These are phyloP conservation scores for Borovskyia barvae DNA, from an alignment of 208 protist species.

Conservation along the genomic window DNA sequence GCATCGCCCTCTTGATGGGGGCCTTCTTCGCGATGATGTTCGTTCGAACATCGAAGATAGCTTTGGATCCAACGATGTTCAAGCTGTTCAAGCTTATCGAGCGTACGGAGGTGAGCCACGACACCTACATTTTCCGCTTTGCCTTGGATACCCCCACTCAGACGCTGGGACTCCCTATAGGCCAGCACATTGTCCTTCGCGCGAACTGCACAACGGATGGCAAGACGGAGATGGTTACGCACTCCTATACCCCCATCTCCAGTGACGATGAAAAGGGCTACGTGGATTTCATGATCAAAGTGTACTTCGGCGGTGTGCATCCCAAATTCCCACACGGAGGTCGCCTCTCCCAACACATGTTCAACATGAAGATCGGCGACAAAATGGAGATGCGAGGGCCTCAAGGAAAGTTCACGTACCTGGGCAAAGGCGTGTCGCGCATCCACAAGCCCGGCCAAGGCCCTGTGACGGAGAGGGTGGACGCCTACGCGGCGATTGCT, in stretches of 20 bases:
- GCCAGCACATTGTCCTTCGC: constrained; percentile 74
- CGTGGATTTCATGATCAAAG: constrained; percentile 93
- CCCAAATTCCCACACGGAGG: constrained; percentile 87
- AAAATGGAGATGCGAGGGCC: constrained; percentile 88
- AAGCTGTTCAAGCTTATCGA: constrained; percentile 56
- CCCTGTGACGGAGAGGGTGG: constrained; percentile 24
- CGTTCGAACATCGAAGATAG: constrained; percentile 24
- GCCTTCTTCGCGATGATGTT: constrained; percentile 28
- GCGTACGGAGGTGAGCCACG: constrained; percentile 60
- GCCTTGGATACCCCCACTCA: constrained; percentile 46
- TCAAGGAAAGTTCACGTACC: constrained; percentile 88
- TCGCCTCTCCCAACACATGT: constrained; percentile 88
- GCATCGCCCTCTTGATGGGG: constrained; percentile 19
- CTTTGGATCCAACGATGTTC: constrained; percentile 54
- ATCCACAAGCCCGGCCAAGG: constrained; percentile 33
- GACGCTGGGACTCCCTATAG: constrained; percentile 77
- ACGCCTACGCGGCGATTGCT: constrained; percentile 65
- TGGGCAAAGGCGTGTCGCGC: constrained; percentile 35
- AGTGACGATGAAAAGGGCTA: constrained; percentile 86
- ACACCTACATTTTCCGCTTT: constrained; percentile 84
- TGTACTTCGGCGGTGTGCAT: constrained; percentile 84
- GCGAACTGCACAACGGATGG: constrained; percentile 36
- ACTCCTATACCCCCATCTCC: constrained; percentile 92
- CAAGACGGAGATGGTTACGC: constrained; percentile 53
- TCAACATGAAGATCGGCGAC: constrained; percentile 77